These are phyloP conservation scores for Trifolium fragiferum DNA, from an alignment of 306 rosid genomes.

Conservation along the genomic window DNA sequence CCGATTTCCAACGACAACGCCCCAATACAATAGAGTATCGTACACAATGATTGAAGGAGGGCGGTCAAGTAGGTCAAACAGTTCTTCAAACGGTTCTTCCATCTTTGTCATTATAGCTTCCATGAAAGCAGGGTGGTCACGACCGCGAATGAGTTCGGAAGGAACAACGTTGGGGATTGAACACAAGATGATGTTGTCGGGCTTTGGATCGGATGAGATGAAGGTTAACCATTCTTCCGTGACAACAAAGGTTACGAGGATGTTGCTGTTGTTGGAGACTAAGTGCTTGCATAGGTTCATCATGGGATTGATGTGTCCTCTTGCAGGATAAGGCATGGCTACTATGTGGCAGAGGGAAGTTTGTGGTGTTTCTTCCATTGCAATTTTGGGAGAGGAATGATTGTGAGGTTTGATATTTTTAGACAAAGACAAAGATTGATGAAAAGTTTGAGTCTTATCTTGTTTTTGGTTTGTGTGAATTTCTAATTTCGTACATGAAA, in stretches of 20 bases:
- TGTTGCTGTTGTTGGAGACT: background rate
- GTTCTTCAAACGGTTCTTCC: conserved; percentile 46
- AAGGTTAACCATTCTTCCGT: conserved; percentile 61
- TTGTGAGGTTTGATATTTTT: background rate
- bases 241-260: conserved; percentile 49
- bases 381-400: background rate
- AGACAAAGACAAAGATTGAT: no score
- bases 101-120: conserved; percentile 47
- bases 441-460: no score
- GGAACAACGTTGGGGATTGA: conserved; percentile 53
- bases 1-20: conserved; percentile 32
- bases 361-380: conserved; percentile 37
- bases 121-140: conserved; percentile 21
- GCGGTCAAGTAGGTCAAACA: conserved; percentile 38
- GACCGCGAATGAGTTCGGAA: conserved; percentile 37
- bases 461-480: no score
- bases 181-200: conserved; percentile 28
- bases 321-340: conserved; percentile 53
- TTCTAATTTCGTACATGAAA: no score
- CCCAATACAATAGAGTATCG: conserved; percentile 44
- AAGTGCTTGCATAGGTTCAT: conserved; percentile 52
- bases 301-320: conserved; percentile 59
- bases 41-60: conserved; percentile 26
- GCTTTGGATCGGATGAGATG: conserved; percentile 39
- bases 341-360: conserved; percentile 38